Base-by-base conservation (phyloP, 495 filamentous ascomycete genomes). In the Talaromyces stipitatus region DNA sequence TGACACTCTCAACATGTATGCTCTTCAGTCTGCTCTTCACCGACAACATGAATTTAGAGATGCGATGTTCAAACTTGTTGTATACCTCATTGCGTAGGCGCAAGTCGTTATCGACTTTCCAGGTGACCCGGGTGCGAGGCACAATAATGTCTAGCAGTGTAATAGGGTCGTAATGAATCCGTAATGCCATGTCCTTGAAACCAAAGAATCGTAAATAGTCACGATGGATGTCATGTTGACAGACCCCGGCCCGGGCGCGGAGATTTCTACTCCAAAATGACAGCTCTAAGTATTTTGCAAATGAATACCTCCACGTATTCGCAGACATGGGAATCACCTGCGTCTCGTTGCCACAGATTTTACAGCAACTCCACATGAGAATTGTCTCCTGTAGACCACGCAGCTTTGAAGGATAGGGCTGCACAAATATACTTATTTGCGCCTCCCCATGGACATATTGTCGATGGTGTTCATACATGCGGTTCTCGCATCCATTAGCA, bases 381-480 rank as follows among this genome's bases (percentile, higher is more conserved):
- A 99, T 92, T 8, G 84, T 87, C 54, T 92, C 83, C 60, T 89
- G 77, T 50, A 90, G 70, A 1, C 87, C 87, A 45, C 79, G 77
- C 55, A 91, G 76, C 56, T 86, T 88, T 24, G 83, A 82, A 18
- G 85, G 78, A 62, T 86, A 84, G 26, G 83, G 86, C 66, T 95
- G 85, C 22, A 95, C 84, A 61, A 95, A 87, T 14, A 96, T 82
- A 54, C 90, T 96, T 50, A 99, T 81, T 56, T 95, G 90, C 18
- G 91, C 94, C 68, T 96, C 89, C 10, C 92, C 95, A 64, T 99
- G 95, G 3, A 97, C 95, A 65, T 97, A 99, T 50, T 96, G 95
- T 53, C 92, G 85, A 70, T 97, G 90, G 68, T 99, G 95, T 58
- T 97, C 89, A 58, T 84, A 79, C 90, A 97, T 91, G 60, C 83